phyloP scores from a whole-genome alignment of 2,329 filamentous ascomycete species.

The Ophiosphaerella korrae region DNA sequence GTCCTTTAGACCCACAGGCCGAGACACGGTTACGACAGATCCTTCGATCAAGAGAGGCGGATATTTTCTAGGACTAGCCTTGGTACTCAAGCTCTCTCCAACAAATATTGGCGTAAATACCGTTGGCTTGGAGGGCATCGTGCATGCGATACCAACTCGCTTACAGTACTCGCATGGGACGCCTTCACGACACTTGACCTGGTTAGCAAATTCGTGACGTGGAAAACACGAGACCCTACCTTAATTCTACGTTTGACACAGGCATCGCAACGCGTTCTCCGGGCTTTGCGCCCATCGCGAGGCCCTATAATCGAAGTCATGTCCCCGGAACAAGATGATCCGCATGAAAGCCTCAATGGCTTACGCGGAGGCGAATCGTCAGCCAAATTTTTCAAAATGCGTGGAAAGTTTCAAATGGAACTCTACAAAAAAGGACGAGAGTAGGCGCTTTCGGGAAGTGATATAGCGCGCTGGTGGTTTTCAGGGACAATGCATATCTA shows the following conservation, averaged over 20 bases:
- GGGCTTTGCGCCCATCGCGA: constrained; percentile 34
- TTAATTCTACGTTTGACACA: constrained; percentile 35
- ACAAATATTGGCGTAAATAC: constrained; percentile 22
- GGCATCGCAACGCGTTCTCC: constrained; percentile 30
- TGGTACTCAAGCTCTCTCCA: background rate
- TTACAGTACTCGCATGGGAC: constrained; percentile 27
- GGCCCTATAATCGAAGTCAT: constrained; percentile 29
- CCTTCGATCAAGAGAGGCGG: background rate
- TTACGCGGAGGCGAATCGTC: too few relatives aligned
- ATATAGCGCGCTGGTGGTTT: constrained; percentile 7
- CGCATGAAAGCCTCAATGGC: too few relatives aligned
- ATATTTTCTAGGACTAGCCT: background rate
- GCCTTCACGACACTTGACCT: constrained; percentile 28
- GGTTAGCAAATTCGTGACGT: background rate
- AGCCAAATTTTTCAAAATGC: background rate
- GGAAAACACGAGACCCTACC: constrained; percentile 4
- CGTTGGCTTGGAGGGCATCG: constrained; percentile 4
- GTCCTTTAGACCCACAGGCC: background rate
- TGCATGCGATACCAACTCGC: constrained; percentile 21
- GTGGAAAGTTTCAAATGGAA: background rate
- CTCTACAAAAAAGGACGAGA: background rate
- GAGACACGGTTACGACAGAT: background rate
- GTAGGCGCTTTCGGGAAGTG: constrained; percentile 9
- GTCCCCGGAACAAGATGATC: background rate
- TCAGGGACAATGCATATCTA: background rate